Base-by-base conservation (phyloP, 306 rosid genomes). In the Nissolia schottii region DNA sequence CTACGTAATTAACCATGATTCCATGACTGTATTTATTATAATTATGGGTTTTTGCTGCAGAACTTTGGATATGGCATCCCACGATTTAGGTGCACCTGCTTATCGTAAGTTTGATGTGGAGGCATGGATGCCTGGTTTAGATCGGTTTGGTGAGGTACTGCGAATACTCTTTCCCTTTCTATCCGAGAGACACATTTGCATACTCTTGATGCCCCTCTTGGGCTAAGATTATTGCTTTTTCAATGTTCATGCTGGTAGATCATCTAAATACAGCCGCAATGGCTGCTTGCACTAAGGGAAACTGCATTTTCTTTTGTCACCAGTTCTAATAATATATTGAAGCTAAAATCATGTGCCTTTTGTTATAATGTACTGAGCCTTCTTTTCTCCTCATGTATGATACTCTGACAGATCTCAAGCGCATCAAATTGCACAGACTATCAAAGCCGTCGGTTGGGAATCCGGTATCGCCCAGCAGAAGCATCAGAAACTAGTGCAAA, bases 81-180 rank as follows among this genome's bases (percentile, higher is more conserved):
- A 70, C 58, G 97, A 94, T 88, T 85, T 91, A 81, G 99, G 99
- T 16, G 97, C 96, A 15, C 99, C 97, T 31, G 99, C 99, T 41
- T 85, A 91, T 67, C 96, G 95, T 43, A 94, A 94, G 78, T 94
- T 79, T 70, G 97, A 94, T 13, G 87, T 91, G 49, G 99, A 94
- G 81, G 97, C 99, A 34, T 91, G 97, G 97, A 94, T 91, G 97
- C 96, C 99, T 23, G 97, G 97, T 55, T 78, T 94, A 76, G 97
- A 81, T 48, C 84, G 97, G 43, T 94, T 87, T 70, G 99, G 99
- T 34, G 95, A 94, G 97, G 96, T 94, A 87, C 50, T 75, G 58
- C 77, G 10, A 57, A 14, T 12, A n/a, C 31, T 51, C 51, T 22
- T 58, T 54, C 37, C 50, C 51, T 66, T 57, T 58, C 5, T 34